These are phyloP conservation scores for Podospora pseudopauciseta DNA, from an alignment of 495 filamentous ascomycete genomes.

Conservation along the genomic window DNA sequence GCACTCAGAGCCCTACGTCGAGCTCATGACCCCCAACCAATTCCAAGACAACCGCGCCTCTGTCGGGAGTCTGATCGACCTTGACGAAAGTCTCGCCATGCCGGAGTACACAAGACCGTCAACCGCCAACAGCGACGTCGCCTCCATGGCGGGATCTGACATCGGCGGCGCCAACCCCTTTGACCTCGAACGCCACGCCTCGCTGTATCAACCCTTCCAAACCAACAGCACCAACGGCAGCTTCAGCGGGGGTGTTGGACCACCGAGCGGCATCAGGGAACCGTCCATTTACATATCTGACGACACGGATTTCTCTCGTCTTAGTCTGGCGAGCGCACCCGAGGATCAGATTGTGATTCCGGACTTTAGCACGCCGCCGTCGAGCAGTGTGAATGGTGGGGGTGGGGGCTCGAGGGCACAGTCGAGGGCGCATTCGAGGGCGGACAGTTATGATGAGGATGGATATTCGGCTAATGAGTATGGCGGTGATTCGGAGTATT, in stretches of 20 bases:
- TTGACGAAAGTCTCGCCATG: slow-evolving; percentile 9
- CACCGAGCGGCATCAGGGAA: slow-evolving; percentile 31
- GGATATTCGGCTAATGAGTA: slow-evolving; percentile 31
- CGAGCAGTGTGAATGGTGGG: slow-evolving; percentile 11
- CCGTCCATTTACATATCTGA: slow-evolving; percentile 53
- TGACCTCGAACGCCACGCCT: slow-evolving; percentile 52
- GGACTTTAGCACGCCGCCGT: slow-evolving; percentile 11
- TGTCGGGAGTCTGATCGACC: slow-evolving; percentile 37
- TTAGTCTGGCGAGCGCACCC: slow-evolving; percentile 16
- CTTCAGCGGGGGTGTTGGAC: not conserved
- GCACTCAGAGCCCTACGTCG: slow-evolving; percentile 41
- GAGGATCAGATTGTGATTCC: slow-evolving; percentile 12
- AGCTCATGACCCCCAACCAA: slow-evolving; percentile 24
- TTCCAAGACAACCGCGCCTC: slow-evolving; percentile 38
- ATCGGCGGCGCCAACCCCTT: slow-evolving; percentile 50
- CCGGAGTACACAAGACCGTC: slow-evolving; percentile 44
- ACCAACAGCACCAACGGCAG: slow-evolving; percentile 12
- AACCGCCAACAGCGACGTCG: slow-evolving; percentile 53
- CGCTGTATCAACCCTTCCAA: slow-evolving; percentile 42
- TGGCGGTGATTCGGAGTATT: slow-evolving; percentile 29
- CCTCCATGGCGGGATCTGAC: slow-evolving; percentile 44
- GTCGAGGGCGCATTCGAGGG: slow-evolving; percentile 21
- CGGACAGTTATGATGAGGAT: slow-evolving; percentile 34
- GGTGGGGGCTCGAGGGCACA: slow-evolving; percentile 9
- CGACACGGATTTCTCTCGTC: slow-evolving; percentile 41